phyloP scores from a whole-genome alignment of 352 stramenopile species.

The Phytophthora citricola region DNA sequence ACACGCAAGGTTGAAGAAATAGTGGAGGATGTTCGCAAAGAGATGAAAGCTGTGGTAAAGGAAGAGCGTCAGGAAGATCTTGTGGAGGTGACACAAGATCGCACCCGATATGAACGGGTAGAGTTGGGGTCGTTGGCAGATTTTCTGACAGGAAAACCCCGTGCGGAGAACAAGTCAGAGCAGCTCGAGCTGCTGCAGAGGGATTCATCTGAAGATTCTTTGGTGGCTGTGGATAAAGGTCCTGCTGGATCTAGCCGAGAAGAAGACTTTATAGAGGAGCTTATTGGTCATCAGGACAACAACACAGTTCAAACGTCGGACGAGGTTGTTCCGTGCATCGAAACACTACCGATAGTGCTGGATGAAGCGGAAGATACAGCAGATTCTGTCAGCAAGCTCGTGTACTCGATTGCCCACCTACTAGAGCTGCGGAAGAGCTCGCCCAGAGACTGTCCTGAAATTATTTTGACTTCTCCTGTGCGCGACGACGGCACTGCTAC shows the following conservation, averaged over 20 bases:
- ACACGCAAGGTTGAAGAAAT: not conserved
- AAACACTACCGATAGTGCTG: conserved; percentile 8
- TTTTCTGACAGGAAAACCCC: conserved; percentile 24
- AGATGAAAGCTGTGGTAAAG: not conserved
- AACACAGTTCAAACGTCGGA: conserved; percentile 1
- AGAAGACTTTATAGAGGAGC: conserved; percentile 1
- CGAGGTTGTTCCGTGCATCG: not conserved
- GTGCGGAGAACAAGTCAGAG: not conserved
- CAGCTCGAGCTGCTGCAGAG: conserved; percentile 9
- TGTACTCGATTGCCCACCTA: conserved; percentile 35
- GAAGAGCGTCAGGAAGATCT: not conserved
- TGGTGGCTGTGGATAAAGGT: not conserved
- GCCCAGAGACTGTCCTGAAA: conserved; percentile 23
- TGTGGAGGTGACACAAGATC: conserved; percentile 8
- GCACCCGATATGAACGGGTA: conserved; percentile 32
- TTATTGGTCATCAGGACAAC: not conserved
- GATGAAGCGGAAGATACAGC: conserved; percentile 10
- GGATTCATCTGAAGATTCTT: not conserved
- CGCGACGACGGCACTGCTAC: conserved; percentile 24
- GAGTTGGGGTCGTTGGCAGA: conserved; percentile 43
- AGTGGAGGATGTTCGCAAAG: not conserved
- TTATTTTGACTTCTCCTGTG: conserved; percentile 31
- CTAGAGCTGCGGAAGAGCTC: conserved; percentile 33
- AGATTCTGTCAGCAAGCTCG: conserved; percentile 11
- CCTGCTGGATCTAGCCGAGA: not conserved